A percentile compares a stretch with the other conserved stretches of the same genome.
Conservation (phyloP, 2,329 filamentous ascomycete species). For the Xylariaceae sp. region DNA sequence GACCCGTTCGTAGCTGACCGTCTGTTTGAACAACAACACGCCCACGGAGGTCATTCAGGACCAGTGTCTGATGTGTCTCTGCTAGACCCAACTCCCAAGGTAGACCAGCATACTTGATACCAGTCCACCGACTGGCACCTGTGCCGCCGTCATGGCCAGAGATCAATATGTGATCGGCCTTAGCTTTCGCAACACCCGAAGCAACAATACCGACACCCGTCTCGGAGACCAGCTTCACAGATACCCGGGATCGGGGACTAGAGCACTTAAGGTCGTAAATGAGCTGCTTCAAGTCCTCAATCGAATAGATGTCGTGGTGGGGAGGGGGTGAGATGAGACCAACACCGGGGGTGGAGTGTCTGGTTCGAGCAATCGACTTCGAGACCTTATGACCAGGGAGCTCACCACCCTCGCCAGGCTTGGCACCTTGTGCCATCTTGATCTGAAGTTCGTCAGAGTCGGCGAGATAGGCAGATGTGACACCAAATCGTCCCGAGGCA, state of each 20-base stretch:
- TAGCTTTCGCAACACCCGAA: conserved; percentile 95
- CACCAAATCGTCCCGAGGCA: conserved; percentile 91
- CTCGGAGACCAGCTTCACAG: conserved; percentile 96
- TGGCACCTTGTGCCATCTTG: conserved; percentile 98
- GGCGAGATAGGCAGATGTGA: conserved; percentile 90
- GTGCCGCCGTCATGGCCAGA: conserved; percentile 97
- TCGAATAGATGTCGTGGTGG: conserved; percentile 98
- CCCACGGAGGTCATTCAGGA: conserved; percentile 91
- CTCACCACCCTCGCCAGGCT: conserved; percentile 96
- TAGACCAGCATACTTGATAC: conserved; percentile 96
- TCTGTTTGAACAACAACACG: conserved; percentile 96
- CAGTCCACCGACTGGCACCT: conserved; percentile 94
- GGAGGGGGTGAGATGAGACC: conserved; percentile 94
- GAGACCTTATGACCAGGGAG: conserved; percentile 96
- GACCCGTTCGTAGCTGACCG: conserved; percentile 86
- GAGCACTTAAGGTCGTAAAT: conserved; percentile 98
- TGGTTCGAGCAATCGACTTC: conserved; percentile 86
- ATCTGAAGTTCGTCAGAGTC: conserved; percentile 97
- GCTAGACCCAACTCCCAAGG: conserved; percentile 96
- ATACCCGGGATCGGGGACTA: conserved; percentile 86
- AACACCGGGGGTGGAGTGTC: conserved; percentile 94
- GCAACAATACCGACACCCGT: conserved; percentile 97
- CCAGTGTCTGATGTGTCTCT: conserved; percentile 94
- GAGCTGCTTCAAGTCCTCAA: conserved; percentile 95
- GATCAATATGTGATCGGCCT: conserved; percentile 94